Percentiles rank a stretch among this genome's conserved stretches.
These are phyloP conservation scores for Taphrina confusa DNA, from an alignment of 1,139 yeast species.

Conservation along the genomic window DNA sequence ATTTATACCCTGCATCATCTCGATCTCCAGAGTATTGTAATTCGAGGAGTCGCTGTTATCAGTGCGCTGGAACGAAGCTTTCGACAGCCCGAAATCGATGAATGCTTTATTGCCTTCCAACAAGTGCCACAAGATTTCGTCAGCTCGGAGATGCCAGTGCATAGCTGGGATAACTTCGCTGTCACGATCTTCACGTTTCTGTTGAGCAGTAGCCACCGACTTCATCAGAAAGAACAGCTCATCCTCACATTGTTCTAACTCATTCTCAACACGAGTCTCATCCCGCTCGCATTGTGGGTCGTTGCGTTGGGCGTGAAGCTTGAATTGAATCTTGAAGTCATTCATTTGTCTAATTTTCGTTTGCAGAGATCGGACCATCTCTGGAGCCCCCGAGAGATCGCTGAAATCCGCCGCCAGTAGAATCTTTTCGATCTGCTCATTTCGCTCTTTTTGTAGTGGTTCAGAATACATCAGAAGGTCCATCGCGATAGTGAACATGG, in stretches of 20 bases:
- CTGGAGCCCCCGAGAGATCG: conserved; percentile 60
- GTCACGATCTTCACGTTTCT: conserved; percentile 47
- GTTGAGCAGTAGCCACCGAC: conserved; percentile 59
- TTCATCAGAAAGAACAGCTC: conserved; percentile 68
- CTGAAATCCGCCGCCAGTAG: conserved; percentile 68
- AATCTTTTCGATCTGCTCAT: conserved; percentile 64
- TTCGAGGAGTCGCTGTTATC: conserved; percentile 66
- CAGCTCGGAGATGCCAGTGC: conserved; percentile 68
- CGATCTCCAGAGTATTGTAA: conserved; percentile 59
- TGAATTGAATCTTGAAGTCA: conserved; percentile 54
- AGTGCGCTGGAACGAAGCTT: conserved; percentile 61
- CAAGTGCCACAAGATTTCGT: conserved; percentile 72
- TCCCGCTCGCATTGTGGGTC: conserved; percentile 47
- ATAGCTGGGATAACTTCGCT: conserved; percentile 46
- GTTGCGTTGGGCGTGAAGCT: conserved; percentile 41
- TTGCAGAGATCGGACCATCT: conserved; percentile 60
- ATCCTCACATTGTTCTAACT: conserved; percentile 44
- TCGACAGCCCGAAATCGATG: conserved; percentile 68
- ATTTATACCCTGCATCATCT: conserved; percentile 70
- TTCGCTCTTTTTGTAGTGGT: conserved; percentile 58
- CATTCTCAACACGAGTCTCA: conserved; percentile 41
- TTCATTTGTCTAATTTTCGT: conserved; percentile 53
- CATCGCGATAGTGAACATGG: conserved; percentile 63
- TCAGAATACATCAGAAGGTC: conserved; percentile 69
- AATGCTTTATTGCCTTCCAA: conserved; percentile 66